Percentiles rank a stretch among this genome's conserved stretches.
phyloP scores from a whole-genome alignment of 75 land plant species.

The Cryptomeria japonica region DNA sequence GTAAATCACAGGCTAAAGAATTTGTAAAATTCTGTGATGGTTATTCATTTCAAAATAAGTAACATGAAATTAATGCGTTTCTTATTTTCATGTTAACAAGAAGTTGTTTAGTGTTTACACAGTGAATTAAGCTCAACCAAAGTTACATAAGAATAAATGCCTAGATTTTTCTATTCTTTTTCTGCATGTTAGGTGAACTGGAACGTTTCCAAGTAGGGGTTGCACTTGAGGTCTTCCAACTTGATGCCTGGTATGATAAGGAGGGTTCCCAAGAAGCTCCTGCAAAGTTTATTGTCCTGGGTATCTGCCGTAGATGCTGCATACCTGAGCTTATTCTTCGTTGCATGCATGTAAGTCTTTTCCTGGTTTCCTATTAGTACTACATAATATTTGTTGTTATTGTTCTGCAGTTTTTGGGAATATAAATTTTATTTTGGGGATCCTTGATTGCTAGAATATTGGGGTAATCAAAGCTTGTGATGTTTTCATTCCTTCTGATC shows the following conservation, averaged over 20 bases:
- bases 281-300: conserved; percentile 74
- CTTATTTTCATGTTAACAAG: neutral
- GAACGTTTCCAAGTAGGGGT: conserved; percentile 81
- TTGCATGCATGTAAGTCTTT: conserved; percentile 80
- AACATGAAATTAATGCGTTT: neutral
- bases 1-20: neutral
- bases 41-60: neutral
- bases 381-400: neutral
- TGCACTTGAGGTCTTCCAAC: conserved; percentile 77
- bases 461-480: neutral
- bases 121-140: neutral
- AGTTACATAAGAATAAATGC: neutral
- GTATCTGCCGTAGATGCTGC: conserved; percentile 96
- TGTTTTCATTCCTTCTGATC: neutral
- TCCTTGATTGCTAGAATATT: neutral
- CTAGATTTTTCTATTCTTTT: neutral
- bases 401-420: conserved; percentile 6
- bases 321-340: conserved; percentile 89
- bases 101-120: neutral
- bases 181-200: conserved; percentile 65
- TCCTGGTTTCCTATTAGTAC: too few relatives aligned
- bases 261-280: conserved; percentile 53
- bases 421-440: neutral
- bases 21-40: neutral
- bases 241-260: conserved; percentile 87